Conservation (phyloP, 1,284 basidiomycete genomes). For the Microbotryum intermedium region DNA sequence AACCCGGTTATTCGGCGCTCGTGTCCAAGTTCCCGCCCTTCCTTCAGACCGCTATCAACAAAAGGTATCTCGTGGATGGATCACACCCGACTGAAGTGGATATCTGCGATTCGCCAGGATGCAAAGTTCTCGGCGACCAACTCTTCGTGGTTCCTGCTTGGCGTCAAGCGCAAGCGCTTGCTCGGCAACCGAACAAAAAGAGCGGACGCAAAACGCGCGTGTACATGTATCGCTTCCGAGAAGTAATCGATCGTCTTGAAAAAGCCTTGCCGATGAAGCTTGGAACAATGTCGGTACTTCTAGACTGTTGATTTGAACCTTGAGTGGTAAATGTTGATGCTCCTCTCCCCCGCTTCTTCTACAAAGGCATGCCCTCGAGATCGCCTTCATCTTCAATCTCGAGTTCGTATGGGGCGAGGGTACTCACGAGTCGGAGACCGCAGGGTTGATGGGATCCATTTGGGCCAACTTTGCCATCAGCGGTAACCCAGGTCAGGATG, state of each 20-base stretch:
- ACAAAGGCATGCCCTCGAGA: constrained; percentile 17
- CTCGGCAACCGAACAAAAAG: not conserved
- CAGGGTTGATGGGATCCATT: constrained; percentile 2
- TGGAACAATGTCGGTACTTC: constrained; percentile 8
- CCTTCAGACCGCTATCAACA: not conserved
- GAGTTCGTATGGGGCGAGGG: constrained; percentile 7
- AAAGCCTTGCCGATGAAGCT: not conserved
- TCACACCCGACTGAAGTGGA: not conserved
- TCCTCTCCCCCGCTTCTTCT: not conserved
- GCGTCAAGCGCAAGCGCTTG: constrained; percentile 11
- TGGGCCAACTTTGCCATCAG: constrained; percentile 16
- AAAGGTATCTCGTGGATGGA: constrained; percentile 3
- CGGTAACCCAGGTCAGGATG: constrained; percentile 19
- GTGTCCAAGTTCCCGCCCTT: constrained; percentile 3
- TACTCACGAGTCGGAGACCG: not conserved
- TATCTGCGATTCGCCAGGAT: constrained; percentile 2
- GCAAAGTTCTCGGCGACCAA: constrained; percentile 14
- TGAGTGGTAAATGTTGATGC: not conserved
- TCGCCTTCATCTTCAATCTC: constrained; percentile 22
- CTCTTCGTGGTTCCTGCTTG: constrained; percentile 23
- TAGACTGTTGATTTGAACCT: not conserved
- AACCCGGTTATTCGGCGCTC: not conserved
- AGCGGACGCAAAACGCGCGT: not conserved
- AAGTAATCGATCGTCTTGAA: constrained; percentile 1
- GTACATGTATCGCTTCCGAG: constrained; percentile 12